Conservation (phyloP, 352 stramenopile species). For the Phytophthora litchii region DNA sequence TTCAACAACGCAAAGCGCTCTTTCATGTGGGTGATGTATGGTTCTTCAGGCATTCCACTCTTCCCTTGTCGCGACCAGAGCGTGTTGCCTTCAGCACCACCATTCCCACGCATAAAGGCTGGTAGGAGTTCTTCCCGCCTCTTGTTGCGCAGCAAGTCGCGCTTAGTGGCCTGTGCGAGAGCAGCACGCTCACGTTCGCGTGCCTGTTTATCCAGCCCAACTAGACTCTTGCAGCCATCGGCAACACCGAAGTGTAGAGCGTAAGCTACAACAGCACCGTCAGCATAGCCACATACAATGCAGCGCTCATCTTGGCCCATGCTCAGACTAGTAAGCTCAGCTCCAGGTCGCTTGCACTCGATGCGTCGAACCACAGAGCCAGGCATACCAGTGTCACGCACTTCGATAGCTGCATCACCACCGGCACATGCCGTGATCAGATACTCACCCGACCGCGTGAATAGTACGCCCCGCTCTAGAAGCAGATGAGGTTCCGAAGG, state of each 20-base stretch:
- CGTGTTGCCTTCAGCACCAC: conserved; percentile 31
- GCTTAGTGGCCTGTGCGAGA: conserved; percentile 74
- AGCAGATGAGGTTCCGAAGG: conserved; percentile 49
- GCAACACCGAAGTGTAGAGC: conserved; percentile 83
- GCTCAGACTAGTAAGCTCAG: conserved; percentile 71
- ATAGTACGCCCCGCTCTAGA: conserved; percentile 71
- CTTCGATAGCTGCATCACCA: conserved; percentile 73
- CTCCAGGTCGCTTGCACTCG: conserved; percentile 68
- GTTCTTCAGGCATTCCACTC: conserved; percentile 54
- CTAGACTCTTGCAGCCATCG: conserved; percentile 74
- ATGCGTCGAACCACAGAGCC: conserved; percentile 71
- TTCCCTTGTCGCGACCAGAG: conserved; percentile 69
- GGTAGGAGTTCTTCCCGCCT: conserved; percentile 51
- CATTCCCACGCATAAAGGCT: conserved; percentile 52
- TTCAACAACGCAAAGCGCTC: conserved; percentile 68
- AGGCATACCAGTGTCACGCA: conserved; percentile 68
- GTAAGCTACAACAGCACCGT: conserved; percentile 80
- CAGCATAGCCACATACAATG: conserved; percentile 81
- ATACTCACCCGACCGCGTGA: conserved; percentile 82
- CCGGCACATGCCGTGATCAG: conserved; percentile 71
- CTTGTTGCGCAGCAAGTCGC: conserved; percentile 71
- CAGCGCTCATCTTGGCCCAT: conserved; percentile 85
- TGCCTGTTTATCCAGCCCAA: conserved; percentile 73
- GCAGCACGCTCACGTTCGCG: conserved; percentile 80
- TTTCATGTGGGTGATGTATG: conserved; percentile 68